Conservation (phyloP, 2,329 filamentous ascomycete species). For the Pseudodiploospora longispora region DNA sequence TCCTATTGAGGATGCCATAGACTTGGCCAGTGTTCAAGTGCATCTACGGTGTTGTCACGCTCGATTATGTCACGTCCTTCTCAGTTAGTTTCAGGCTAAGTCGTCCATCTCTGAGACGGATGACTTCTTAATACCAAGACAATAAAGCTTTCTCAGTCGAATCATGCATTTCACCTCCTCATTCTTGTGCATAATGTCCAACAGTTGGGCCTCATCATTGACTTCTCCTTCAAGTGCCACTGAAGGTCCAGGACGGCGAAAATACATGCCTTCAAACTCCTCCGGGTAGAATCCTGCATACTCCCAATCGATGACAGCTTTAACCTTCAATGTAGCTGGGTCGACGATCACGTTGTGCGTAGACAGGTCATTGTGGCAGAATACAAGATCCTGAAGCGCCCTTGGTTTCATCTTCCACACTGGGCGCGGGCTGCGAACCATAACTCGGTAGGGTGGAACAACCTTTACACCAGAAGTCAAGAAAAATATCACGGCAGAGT, state of each 20-base stretch:
- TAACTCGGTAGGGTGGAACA: constrained; percentile 10
- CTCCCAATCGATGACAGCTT: constrained; percentile 30
- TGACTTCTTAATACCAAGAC: too few relatives aligned
- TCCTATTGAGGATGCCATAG: too few relatives aligned
- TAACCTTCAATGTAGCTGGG: constrained; percentile 19
- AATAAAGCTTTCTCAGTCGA: too few relatives aligned
- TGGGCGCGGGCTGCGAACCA: background rate
- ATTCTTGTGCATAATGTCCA: constrained; percentile 7
- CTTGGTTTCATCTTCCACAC: constrained; percentile 10
- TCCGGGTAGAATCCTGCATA: constrained; percentile 25
- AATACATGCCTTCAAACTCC: constrained; percentile 19
- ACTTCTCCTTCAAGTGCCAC: constrained; percentile 17
- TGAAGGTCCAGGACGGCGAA: constrained; percentile 14
- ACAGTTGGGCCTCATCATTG: constrained; percentile 10
- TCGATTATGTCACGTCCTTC: too few relatives aligned
- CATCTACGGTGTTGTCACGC: too few relatives aligned
- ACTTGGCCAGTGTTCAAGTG: too few relatives aligned
- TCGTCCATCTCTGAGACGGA: too few relatives aligned
- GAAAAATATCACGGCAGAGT: background rate
- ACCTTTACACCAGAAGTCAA: constrained; percentile 2
- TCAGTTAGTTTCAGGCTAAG: too few relatives aligned
- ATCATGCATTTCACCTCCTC: background rate
- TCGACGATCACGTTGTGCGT: constrained; percentile 10
- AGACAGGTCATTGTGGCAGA: constrained; percentile 10
- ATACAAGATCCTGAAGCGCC: constrained; percentile 10